Base-by-base conservation (phyloP, 352 stramenopile genomes). In the Phytopythium aichiense region DNA sequence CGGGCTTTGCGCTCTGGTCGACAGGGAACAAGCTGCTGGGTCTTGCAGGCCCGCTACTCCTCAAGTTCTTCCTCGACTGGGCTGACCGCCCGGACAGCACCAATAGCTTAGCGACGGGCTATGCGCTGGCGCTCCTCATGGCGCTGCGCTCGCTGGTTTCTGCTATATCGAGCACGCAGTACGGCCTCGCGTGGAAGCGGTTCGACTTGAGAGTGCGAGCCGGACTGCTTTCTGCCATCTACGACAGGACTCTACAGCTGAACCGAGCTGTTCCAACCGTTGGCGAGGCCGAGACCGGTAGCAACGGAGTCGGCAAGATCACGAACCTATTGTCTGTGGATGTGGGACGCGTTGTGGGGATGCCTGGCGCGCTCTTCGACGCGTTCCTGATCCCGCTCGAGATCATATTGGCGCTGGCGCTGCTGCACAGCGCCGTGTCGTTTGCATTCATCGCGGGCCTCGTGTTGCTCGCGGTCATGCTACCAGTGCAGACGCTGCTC, bases 371-470 rank as follows among this genome's bases (percentile, higher is more conserved):
- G 2, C 35, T 92, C n/a, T 95, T 95, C 38, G 82, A 95, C 56
- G 77, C 92, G 70, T 76, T 92, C 25, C 35, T 95, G 30, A 89
- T 95, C 46, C 86, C 86, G 7, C 46, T 71, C 1, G 81, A 95
- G 68, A 91, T 96, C 40, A 59, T 72, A 0, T 72, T 97, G 1
- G 88, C 89, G 20, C 76, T 96, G 23, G 53, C 84, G 6, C 56
- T 96, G 53, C 70, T 97, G 11, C 83, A 79, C 18, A 68, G 81
- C 4, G 87, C 92, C 23, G 83, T 97, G 11, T 90, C 86, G 22
- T 90, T 91, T 49, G 89, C 90, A 3, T 96, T 96, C 56, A 64
- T 94, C 9, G 86, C 86, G 2, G 89, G 89, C 1, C 55, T 97
- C 5, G 69, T 84, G 23, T 70, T 96, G 1, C 65, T 97, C 16